Evolutionary conservation across 345 rosid genomes (phyloP).

Genomic region (Cardamine chenopodiifolia): DNA sequence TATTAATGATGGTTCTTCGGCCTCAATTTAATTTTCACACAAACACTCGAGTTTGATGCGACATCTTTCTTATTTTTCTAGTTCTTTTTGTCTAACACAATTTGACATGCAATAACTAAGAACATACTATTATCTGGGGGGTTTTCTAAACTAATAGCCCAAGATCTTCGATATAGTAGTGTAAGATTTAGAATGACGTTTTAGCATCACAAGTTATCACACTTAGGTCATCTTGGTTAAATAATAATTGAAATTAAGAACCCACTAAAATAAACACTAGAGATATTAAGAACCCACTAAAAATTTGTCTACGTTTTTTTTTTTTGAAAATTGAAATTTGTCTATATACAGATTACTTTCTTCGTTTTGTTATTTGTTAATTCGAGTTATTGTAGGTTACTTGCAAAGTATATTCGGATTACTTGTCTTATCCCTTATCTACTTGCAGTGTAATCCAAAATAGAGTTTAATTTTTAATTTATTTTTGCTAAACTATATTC

Average conservation of each 20-base stretch:
- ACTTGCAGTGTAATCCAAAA: background rate
- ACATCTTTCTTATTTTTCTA: conserved; percentile 37
- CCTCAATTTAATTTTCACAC: conserved; percentile 26
- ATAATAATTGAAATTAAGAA: background rate
- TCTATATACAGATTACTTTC: no score
- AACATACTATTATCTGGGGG: background rate
- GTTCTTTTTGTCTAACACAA: background rate
- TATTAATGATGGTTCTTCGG: conserved; percentile 31
- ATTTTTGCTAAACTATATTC: background rate
- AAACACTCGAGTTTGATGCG: conserved; percentile 54
- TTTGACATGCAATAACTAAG: conserved; percentile 5
- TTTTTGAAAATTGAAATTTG: no score
- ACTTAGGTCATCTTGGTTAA: background rate
- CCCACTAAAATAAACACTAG: background rate
- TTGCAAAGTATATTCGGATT: background rate
- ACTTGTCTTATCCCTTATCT: background rate
- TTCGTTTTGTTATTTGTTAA: background rate
- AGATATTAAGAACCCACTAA: background rate
- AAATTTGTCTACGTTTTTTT: background rate
- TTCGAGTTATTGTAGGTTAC: background rate
- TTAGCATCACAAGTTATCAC: background rate
- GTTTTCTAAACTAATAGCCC: background rate
- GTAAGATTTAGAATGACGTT: background rate
- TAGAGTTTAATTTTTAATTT: background rate
- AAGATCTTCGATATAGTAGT: background rate